These are phyloP conservation scores for Colletotrichum ledebouriae DNA, from an alignment of 2,329 filamentous ascomycete genomes.

Conservation along the genomic window DNA sequence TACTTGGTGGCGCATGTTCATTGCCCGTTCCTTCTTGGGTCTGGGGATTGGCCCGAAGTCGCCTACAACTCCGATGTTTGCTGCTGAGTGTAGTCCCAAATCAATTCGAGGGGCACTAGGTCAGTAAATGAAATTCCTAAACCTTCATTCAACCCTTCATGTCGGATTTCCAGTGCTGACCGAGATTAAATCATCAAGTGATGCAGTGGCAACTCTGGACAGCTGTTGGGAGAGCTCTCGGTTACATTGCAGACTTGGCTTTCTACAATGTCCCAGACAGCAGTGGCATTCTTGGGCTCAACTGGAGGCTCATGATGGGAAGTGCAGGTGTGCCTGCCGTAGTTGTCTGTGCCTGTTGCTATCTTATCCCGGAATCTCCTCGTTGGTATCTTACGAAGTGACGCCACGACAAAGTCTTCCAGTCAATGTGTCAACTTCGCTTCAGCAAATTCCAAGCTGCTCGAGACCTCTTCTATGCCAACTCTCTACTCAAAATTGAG, in stretches of 20 bases:
- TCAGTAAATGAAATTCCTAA: background rate
- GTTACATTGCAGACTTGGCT: conserved; percentile 71
- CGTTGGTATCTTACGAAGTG: conserved; percentile 64
- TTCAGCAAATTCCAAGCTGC: conserved; percentile 67
- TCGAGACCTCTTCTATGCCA: conserved; percentile 69
- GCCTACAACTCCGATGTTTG: conserved; percentile 77
- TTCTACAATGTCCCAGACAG: conserved; percentile 70
- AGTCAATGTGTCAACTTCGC: conserved; percentile 61
- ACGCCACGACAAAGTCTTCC: conserved; percentile 61
- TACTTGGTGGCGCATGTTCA: conserved; percentile 75
- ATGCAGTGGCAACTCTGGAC: conserved; percentile 79
- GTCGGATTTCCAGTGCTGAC: too few relatives aligned
- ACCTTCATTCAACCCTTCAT: too few relatives aligned
- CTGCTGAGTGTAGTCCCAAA: conserved; percentile 75
- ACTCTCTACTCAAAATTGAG: conserved; percentile 69
- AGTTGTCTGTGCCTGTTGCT: conserved; percentile 67
- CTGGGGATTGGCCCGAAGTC: conserved; percentile 79
- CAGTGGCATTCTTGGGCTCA: conserved; percentile 62
- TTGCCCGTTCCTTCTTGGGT: conserved; percentile 76
- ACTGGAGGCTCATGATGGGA: conserved; percentile 79
- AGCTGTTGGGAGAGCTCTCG: conserved; percentile 67
- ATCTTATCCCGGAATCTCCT: conserved; percentile 62
- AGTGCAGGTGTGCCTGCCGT: conserved; percentile 75
- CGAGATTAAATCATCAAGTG: conserved; percentile 58
- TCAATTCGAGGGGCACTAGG: conserved; percentile 67